Conservation (phyloP, 352 stramenopile species). For the Lagenidium giganteum region DNA sequence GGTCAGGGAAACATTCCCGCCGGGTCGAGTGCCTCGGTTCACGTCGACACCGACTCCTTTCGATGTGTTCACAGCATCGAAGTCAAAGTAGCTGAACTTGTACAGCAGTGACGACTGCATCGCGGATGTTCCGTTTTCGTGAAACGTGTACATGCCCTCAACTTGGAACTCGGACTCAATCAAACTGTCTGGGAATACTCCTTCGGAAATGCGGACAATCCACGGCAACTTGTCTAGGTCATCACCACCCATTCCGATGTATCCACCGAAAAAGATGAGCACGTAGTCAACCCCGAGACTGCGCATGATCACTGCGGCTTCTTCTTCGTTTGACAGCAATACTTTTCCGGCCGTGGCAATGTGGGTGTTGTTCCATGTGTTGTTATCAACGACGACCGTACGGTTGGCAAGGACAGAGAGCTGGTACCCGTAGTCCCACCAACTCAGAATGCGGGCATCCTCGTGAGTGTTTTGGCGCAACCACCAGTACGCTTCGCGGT, state of each 20-base stretch:
- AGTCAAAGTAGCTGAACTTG: conserved; percentile 89
- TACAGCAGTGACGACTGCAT: conserved; percentile 89
- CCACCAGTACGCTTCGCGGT: conserved; percentile 81
- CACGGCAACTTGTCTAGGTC: conserved; percentile 94
- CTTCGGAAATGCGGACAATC: conserved; percentile 90
- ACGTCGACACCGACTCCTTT: conserved; percentile 81
- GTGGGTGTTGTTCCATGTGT: conserved; percentile 97
- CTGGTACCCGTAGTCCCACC: conserved; percentile 89
- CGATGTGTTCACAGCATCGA: conserved; percentile 21
- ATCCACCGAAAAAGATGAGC: conserved; percentile 70
- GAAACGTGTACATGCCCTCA: conserved; percentile 63
- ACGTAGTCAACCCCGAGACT: conserved; percentile 82
- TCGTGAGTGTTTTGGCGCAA: conserved; percentile 61
- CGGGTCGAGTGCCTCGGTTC: too few species aligned
- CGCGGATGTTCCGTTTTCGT: conserved; percentile 62
- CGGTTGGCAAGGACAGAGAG: conserved; percentile 78
- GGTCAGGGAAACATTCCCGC: too few species aligned
- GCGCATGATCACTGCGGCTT: conserved; percentile 61
- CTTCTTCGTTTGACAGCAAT: conserved; percentile 58
- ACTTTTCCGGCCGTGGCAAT: conserved; percentile 92
- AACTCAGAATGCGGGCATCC: conserved; percentile 70
- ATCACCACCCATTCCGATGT: conserved; percentile 66
- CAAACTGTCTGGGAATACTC: conserved; percentile 75
- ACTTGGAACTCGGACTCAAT: conserved; percentile 84
- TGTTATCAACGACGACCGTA: conserved; percentile 92